Percentiles rank a stretch among this genome's conserved stretches.
These are phyloP conservation scores for Trichoderma sp. DNA, from an alignment of 2,329 filamentous ascomycete genomes.

Conservation along the genomic window DNA sequence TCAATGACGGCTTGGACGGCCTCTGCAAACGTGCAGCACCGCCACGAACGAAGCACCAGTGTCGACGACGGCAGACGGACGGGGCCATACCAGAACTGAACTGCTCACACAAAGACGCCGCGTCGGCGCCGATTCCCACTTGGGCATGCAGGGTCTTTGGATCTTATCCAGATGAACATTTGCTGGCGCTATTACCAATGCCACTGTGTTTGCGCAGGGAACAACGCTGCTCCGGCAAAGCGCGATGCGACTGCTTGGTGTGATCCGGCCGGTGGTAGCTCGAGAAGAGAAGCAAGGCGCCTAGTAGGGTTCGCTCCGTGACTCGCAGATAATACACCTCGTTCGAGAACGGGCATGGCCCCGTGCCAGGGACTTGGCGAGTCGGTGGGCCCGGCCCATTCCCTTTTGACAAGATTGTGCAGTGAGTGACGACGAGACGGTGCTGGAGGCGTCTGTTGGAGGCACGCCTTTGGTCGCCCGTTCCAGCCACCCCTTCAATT, in stretches of 20 bases:
- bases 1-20: slow-evolving; percentile 16
- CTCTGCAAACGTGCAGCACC: background rate
- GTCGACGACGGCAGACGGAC: background rate
- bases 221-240: background rate
- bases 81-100: background rate
- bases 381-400: slow-evolving; percentile 26
- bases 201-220: background rate
- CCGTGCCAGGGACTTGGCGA: slow-evolving; percentile 26
- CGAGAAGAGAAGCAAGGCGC: slow-evolving; percentile 14
- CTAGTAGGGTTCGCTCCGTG: slow-evolving; percentile 26
- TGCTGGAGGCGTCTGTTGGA: slow-evolving; percentile 17
- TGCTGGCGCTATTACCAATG: slow-evolving; percentile 19
- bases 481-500: slow-evolving; percentile 28
- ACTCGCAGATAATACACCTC: slow-evolving; percentile 29
- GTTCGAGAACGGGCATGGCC: slow-evolving; percentile 30
- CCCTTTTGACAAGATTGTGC: slow-evolving; percentile 27
- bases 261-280: background rate
- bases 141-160: slow-evolving; percentile 21
- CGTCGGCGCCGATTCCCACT: slow-evolving; percentile 17
- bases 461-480: slow-evolving; percentile 23
- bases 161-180: background rate
- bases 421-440: slow-evolving; percentile 24
- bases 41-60: slow-evolving; percentile 3
- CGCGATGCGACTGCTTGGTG: too few species aligned
- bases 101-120: slow-evolving; percentile 1